Evolutionary conservation across 345 rosid genomes (phyloP), one percentile per base, ranked within the genome.

Genomic region (Orychophragmus violaceus): DNA sequence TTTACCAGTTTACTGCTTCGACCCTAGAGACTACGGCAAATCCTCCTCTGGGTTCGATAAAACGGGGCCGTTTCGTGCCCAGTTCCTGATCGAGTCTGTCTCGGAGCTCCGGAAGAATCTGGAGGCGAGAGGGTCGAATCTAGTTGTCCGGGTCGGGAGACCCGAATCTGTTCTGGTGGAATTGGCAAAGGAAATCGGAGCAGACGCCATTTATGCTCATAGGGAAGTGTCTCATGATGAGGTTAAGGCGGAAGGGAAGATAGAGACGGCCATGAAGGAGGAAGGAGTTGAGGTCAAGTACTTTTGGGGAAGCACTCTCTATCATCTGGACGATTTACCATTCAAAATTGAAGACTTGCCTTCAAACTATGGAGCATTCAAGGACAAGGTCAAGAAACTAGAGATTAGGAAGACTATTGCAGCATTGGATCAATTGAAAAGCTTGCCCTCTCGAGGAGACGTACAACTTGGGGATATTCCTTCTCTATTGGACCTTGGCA

Each of bases 281-380:
- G 98, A 91, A 69, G 96, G 96, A 1, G 72, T 89, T 46, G 94
- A 95, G 72, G 81, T 95, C 5, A 95, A 89, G 73, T 86, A 82
- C 81, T 87, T 87, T 50, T 95, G 99, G 99, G 99, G 99, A 28
- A 87, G 97, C 75, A 95, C 99, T 42, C 62, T 95, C 72, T 87
- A 87, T 64, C 99, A 95, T 60, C 61, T 83, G 53, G 98, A 95
- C 70, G 99, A 95, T 82, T 82, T 95, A 74, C 98, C 98, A 0
- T 95, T 91, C 71, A 84, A 85, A 77, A 71, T 86, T 71, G 88
- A 89, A 63, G 98, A 89, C 5, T 82, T 91, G 89, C 99, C 98
- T 0, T 75, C 84, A 1, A 91, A 82, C 72, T 81, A 87, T 45
- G 87, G 90, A 14, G 91, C 88, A 5, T 95, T 95, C 52, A 85